These are phyloP conservation scores for Phialophora verrucosa DNA, from an alignment of 2,329 filamentous ascomycete genomes.

Conservation along the genomic window DNA sequence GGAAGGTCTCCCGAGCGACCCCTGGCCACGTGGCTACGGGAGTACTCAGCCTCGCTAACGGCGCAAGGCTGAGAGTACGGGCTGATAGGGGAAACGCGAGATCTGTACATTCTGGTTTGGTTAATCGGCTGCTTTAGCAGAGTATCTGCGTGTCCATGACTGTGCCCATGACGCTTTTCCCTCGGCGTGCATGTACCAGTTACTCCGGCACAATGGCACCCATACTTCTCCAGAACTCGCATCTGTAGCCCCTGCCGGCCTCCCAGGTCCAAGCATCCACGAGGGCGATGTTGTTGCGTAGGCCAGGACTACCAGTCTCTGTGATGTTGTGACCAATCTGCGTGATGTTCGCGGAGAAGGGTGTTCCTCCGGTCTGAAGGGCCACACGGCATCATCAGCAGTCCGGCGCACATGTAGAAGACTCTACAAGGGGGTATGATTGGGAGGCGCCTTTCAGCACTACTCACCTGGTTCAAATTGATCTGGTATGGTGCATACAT, in stretches of 20 bases:
- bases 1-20: slow-evolving; percentile 5
- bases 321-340: slow-evolving; percentile 38
- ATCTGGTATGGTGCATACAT: slow-evolving; percentile 47
- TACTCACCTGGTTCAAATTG: slow-evolving; percentile 49
- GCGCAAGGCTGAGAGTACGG: too few relatives aligned
- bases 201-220: slow-evolving; percentile 34
- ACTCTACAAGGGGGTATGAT: background rate
- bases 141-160: background rate
- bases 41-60: background rate
- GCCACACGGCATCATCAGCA: background rate
- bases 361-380: slow-evolving; percentile 49
- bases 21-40: too few relatives aligned
- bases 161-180: background rate
- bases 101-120: background rate
- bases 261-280: slow-evolving; percentile 57
- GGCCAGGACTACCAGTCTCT: slow-evolving; percentile 42
- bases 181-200: background rate
- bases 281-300: slow-evolving; percentile 50
- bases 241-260: slow-evolving; percentile 54
- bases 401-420: background rate
- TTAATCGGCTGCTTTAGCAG: background rate
- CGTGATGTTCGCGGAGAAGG: slow-evolving; percentile 32
- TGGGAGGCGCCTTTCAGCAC: background rate
- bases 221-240: slow-evolving; percentile 52
- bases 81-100: background rate